These are phyloP conservation scores for Cryptococcus sp. DNA, from an alignment of 1,284 basidiomycete species.

Conservation along the genomic window DNA sequence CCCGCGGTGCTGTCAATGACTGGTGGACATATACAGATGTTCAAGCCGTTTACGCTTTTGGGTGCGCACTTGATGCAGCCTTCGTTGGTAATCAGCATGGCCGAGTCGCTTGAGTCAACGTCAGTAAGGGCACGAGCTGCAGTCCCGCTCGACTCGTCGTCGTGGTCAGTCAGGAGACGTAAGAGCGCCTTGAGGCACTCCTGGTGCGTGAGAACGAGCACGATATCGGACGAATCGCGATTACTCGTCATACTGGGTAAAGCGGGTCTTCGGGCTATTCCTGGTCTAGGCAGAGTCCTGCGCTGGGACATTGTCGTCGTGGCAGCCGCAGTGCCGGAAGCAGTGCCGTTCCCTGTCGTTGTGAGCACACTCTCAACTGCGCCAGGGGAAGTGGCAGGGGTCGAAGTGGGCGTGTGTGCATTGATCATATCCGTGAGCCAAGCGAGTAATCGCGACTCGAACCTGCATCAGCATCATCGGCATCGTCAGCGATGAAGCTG, in stretches of 20 bases:
- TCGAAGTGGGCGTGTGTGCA: slow-evolving; percentile 15
- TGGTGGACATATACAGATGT: too few species aligned
- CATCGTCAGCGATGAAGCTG: too few species aligned
- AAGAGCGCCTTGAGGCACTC: slow-evolving; percentile 19
- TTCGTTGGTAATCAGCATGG: too few species aligned
- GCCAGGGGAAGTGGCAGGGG: slow-evolving; percentile 3
- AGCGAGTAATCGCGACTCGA: slow-evolving; percentile 8
- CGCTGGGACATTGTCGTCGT: slow-evolving; percentile 2
- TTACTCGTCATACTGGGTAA: not conserved
- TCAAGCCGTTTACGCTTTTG: too few species aligned
- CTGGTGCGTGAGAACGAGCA: slow-evolving; percentile 23
- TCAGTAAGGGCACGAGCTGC: too few species aligned
- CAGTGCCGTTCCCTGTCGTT: not conserved
- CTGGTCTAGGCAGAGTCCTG: slow-evolving; percentile 10
- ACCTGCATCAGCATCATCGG: not conserved
- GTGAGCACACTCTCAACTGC: too few species aligned
- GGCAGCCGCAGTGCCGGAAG: not conserved
- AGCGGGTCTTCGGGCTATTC: slow-evolving; percentile 5
- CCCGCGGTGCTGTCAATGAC: too few species aligned
- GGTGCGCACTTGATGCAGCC: too few species aligned
- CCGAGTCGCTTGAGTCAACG: too few species aligned
- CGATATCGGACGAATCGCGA: slow-evolving; percentile 9
- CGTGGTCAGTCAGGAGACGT: too few species aligned
- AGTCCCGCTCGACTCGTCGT: too few species aligned
- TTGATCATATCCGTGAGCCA: slow-evolving; percentile 16